phyloP scores from a whole-genome alignment of 352 stramenopile species.

The Phytophthora citrophthora region DNA sequence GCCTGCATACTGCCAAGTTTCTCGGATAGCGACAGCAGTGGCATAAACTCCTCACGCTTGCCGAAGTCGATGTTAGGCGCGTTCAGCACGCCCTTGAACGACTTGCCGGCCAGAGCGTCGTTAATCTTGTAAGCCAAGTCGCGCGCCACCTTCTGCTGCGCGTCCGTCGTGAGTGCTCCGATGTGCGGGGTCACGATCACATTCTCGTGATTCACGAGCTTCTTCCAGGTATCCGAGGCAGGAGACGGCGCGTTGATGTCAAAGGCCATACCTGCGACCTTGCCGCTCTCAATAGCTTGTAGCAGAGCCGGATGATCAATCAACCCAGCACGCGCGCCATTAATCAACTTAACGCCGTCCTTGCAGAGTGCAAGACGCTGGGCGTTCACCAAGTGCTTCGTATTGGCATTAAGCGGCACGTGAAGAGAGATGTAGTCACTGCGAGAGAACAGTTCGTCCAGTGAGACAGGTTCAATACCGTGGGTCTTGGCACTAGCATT shows the following conservation, averaged over 20 bases:
- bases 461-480: constrained; percentile 85
- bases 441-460: constrained; percentile 88
- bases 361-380: constrained; percentile 90
- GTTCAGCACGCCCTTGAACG: constrained; percentile 95
- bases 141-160: constrained; percentile 92
- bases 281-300: constrained; percentile 79
- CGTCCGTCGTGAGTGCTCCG: constrained; percentile 94
- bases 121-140: constrained; percentile 93
- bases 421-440: constrained; percentile 98
- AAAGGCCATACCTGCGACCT: constrained; percentile 80
- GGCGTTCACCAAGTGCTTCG: constrained; percentile 90
- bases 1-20: constrained; percentile 91
- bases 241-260: constrained; percentile 70
- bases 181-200: constrained; percentile 95
- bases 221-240: constrained; percentile 56
- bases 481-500: constrained; percentile 76
- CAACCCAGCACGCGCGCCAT: constrained; percentile 93
- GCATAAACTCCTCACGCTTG: constrained; percentile 74
- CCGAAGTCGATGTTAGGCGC: constrained; percentile 94
- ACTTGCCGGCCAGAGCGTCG: constrained; percentile 92
- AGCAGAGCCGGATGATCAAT: constrained; percentile 94
- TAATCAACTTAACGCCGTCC: constrained; percentile 93
- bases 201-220: constrained; percentile 90
- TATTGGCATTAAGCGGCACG: constrained; percentile 95
- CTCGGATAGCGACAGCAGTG: constrained; percentile 90